These are phyloP conservation scores for Vinca minor DNA, from an alignment of 257 asterid species.

Conservation along the genomic window DNA sequence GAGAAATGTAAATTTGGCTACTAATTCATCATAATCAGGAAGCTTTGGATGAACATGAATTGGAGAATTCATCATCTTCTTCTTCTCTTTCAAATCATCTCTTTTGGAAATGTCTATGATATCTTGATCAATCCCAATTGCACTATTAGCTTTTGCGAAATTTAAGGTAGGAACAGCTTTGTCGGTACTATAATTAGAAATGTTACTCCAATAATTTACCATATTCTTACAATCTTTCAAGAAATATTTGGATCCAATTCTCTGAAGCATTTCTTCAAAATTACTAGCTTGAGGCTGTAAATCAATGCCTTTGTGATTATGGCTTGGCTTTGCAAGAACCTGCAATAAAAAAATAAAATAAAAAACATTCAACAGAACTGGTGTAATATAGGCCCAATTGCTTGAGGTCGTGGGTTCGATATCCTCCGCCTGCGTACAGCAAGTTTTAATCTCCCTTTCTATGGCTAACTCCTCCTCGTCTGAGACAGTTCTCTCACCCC, in stretches of 20 bases:
- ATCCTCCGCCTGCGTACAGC: too few relatives aligned
- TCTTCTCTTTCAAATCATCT: constrained; percentile 1
- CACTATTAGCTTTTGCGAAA: not conserved
- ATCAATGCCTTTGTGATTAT: too few relatives aligned
- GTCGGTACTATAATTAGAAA: not conserved
- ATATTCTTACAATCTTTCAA: not conserved
- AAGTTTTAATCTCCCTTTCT: too few relatives aligned
- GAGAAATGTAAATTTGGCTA: constrained; percentile 46
- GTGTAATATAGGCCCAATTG: too few relatives aligned
- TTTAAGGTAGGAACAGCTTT: not conserved
- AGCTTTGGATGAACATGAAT: constrained; percentile 71
- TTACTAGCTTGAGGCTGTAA: too few relatives aligned
- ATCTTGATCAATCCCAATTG: not conserved
- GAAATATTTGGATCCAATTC: not conserved
- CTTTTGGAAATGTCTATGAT: not conserved
- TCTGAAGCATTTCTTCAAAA: constrained; percentile 1
- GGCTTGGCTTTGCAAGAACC: too few relatives aligned
- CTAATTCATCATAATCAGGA: constrained; percentile 64
- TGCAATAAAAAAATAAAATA: too few relatives aligned
- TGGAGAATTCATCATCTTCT: not conserved
- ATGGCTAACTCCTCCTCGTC: too few relatives aligned
- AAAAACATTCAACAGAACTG: not conserved
- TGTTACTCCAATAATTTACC: not conserved
- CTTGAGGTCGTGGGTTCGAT: too few relatives aligned
- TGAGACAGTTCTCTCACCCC: too few relatives aligned